Conservation (phyloP, 164 flowering plant species). For the Aristolochia fimbriata region DNA sequence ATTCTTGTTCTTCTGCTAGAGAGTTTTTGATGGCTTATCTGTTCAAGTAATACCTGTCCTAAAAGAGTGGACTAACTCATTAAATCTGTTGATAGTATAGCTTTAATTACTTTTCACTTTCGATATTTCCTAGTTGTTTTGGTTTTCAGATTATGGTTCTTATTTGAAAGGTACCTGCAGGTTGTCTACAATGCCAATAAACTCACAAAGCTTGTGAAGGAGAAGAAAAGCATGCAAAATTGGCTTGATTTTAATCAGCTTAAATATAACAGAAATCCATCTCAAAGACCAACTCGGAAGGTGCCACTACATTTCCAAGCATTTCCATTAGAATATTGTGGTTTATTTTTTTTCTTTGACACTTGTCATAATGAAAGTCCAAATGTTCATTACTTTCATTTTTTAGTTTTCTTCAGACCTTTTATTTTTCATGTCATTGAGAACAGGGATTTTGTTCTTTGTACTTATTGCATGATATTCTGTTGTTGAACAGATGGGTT, state of each 20-base stretch:
- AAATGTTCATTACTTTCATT: no score
- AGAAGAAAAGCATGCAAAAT: slow-evolving; percentile 57
- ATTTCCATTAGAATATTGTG: no score
- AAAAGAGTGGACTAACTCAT: no score
- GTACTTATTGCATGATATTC: background rate
- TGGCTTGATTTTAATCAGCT: slow-evolving; percentile 71
- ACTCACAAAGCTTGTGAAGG: slow-evolving; percentile 42
- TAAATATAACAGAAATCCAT: slow-evolving; percentile 44
- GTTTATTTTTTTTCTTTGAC: no score
- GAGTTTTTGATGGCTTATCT: no score
- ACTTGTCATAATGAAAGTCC: no score
- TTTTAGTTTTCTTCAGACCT: no score
- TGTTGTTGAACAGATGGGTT: slow-evolving; percentile 49
- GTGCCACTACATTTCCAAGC: slow-evolving; percentile 19
- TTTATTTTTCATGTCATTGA: no score
- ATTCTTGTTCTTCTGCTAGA: no score
- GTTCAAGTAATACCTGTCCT: no score
- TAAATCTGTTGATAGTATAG: no score
- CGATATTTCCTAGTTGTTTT: background rate
- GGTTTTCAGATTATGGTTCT: background rate
- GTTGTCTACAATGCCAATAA: slow-evolving; percentile 68
- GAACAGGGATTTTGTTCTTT: background rate
- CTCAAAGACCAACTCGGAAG: slow-evolving; percentile 44
- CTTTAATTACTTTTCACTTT: background rate
- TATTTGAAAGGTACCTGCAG: slow-evolving; percentile 25